Base-by-base conservation (phyloP, 331 rosid species). In the Arachis monticola region DNA sequence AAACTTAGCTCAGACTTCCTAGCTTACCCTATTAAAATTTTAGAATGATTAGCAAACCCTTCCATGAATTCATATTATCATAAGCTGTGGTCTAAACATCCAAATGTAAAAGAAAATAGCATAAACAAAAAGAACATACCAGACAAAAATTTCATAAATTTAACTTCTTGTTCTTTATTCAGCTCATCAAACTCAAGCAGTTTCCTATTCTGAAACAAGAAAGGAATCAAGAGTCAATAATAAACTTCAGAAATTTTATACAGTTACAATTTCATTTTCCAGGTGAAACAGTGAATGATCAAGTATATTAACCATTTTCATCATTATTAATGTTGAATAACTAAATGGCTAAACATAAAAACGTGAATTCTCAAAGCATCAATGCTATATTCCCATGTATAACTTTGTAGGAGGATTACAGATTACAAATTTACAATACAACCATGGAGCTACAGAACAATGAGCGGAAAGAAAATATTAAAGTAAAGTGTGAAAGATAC, bases 111-210 rank as follows among this genome's bases (percentile, higher is more conserved):
- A 70, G 14, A 2, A 1, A 8, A 57, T 8, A 31, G 50, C 60
- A 58, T 8, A 63, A 38, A 27, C 30, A 55, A 27, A 13, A 60
- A 86, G 57, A 74, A 60, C 84, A 41, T 88, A 92, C 99, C 99
- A 14, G 88, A 64, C 31, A 90, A 30, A 81, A 14, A 94, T 58
- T 81, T 86, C 60, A 78, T 14, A 75, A 95, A 92, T 70, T 90
- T 92, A 56, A 14, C 83, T 79, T 90, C 99, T 81, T 95, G 97
- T 42, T 88, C 88, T 68, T 84, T 85, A 38, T 76, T 83, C 30
- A 84, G 42, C 50, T 82, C 69, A 59, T 90, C 92, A 71, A 92
- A 57, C 67, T 90, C 92, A n/a, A 86, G 69, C 22, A 86, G 79
- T 46, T 87, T 90, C 47, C 76, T 83, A 6, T 79, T 79, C 97